Percentiles rank a stretch among this genome's conserved stretches.
phyloP scores from a whole-genome alignment of 2,329 filamentous ascomycete species.

The Trichoderma endophyticum region DNA sequence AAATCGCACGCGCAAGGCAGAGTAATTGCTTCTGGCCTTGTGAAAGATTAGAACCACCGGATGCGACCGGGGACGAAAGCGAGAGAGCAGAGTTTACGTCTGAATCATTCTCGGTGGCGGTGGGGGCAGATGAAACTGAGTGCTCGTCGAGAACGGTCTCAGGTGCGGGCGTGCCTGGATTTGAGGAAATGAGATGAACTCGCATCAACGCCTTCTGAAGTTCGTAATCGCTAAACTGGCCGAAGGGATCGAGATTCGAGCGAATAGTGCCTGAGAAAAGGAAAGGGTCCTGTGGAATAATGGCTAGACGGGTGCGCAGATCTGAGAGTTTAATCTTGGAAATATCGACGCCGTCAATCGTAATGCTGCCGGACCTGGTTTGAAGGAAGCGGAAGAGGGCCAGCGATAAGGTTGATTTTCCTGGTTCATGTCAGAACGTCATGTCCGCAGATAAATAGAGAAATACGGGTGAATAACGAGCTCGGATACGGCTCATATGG shows the following conservation, averaged over 20 bases:
- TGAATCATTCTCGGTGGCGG: slow-evolving; percentile 31
- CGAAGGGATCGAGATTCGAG: slow-evolving; percentile 68
- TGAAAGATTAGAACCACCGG: slow-evolving; percentile 65
- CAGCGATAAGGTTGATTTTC: slow-evolving; percentile 9
- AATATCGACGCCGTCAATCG: slow-evolving; percentile 68
- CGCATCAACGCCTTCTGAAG: slow-evolving; percentile 61
- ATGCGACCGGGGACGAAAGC: slow-evolving; percentile 44
- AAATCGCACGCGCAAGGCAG: slow-evolving; percentile 47
- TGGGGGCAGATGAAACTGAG: slow-evolving; percentile 44
- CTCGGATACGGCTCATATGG: not conserved
- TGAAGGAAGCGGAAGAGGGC: slow-evolving; percentile 70
- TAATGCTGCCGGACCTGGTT: slow-evolving; percentile 56
- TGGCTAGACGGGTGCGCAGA: slow-evolving; percentile 63
- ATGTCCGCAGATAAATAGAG: not conserved
- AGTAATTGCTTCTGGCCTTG: slow-evolving; percentile 69
- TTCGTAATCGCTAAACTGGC: slow-evolving; percentile 60
- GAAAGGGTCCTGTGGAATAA: slow-evolving; percentile 69
- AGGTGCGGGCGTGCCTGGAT: not conserved
- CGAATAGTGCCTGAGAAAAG: slow-evolving; percentile 71
- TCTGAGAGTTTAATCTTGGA: slow-evolving; percentile 62
- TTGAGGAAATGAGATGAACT: slow-evolving; percentile 45
- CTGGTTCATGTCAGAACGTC: not conserved
- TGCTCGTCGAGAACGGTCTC: not conserved
- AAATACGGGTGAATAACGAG: not conserved
- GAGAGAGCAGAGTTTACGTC: not conserved